Base-by-base conservation (phyloP, 768 basidiomycete species). In the Lactarius psammicola region DNA sequence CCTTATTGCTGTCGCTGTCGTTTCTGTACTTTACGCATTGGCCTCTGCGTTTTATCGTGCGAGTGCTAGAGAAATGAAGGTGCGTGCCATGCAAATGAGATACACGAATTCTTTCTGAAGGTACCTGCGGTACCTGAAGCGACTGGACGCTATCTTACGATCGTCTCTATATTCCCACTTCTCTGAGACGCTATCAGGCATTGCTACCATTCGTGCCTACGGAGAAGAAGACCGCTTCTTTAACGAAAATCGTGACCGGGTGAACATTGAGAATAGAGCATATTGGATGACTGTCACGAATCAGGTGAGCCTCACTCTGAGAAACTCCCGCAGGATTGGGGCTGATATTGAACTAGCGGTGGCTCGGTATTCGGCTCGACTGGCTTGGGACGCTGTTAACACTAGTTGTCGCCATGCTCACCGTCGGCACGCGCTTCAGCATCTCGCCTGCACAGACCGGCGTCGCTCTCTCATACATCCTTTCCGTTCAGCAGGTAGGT, bases 111-210 rank as follows among this genome's bases (percentile, higher is more conserved):
- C 65, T 30, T 38, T 65, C 54, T 59, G 28, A 44, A 30, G 8
- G 31, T 1, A 46, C 59, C 51, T 40, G 65, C 69, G 8, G 31
- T 1, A 46, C 59, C 51, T 40, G 65, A 68, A 88, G 83, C 81
- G 87, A 55, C 80, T 89, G 44, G 85, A 96, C 78, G 87, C 92
- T 28, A 81, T 96, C n/a, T 75, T 97, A 33, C 86, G 94, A 30
- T 90, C 91, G 0, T 87, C 89, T 0, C 77, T 98, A 20, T 97
- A 97, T 74, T 88, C 93, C 0, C 94, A 95, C 73, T 97, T 97
- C 76, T 92, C 92, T 4, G 95, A 97, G 78, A 91, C 89, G 33
- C 79, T 97, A 11, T 88, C 88, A 11, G 95, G 95, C 18, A 76
- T 96, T 46, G 83, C 90, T 0, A 95, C 93, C 9, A 94, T 96